These are phyloP conservation scores for Lactarius trivialis DNA, from an alignment of 768 basidiomycete species.

Conservation along the genomic window DNA sequence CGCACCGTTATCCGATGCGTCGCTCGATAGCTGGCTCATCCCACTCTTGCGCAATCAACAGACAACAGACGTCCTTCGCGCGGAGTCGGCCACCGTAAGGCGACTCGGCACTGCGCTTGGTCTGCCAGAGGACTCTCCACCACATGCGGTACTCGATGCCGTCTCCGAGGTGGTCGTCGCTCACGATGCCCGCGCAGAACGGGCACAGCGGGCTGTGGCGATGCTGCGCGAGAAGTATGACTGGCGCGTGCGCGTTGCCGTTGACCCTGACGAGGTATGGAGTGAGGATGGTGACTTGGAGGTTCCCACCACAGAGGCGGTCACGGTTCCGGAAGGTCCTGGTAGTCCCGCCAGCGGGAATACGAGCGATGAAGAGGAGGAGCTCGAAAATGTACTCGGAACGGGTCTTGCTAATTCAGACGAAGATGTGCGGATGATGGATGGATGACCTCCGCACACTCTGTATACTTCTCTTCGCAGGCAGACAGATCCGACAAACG, in stretches of 20 bases:
- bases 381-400: conserved; percentile 22
- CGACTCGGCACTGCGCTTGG: conserved; percentile 44
- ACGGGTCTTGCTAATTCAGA: conserved; percentile 20
- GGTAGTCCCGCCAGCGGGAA: conserved; percentile 31
- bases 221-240: conserved; percentile 78
- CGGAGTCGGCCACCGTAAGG: conserved; percentile 68
- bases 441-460: conserved; percentile 2
- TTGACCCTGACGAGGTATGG: conserved; percentile 65
- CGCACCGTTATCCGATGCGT: conserved; percentile 49
- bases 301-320: conserved; percentile 36
- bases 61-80: conserved; percentile 64
- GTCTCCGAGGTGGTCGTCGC: conserved; percentile 45
- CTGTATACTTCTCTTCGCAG: neutral
- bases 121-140: conserved; percentile 41
- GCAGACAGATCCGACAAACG: neutral
- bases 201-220: conserved; percentile 71
- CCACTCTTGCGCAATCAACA: conserved; percentile 74
- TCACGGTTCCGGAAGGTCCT: conserved; percentile 72
- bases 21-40: conserved; percentile 67
- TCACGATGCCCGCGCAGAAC: conserved; percentile 70
- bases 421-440: conserved; percentile 20
- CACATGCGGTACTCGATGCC: conserved; percentile 26
- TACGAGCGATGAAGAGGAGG: conserved; percentile 23
- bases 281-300: conserved; percentile 67
- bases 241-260: conserved; percentile 75